Percentiles rank a stretch among this genome's conserved stretches.
phyloP scores from a whole-genome alignment of 495 filamentous ascomycete genomes.

The Chaetomium fimeti region DNA sequence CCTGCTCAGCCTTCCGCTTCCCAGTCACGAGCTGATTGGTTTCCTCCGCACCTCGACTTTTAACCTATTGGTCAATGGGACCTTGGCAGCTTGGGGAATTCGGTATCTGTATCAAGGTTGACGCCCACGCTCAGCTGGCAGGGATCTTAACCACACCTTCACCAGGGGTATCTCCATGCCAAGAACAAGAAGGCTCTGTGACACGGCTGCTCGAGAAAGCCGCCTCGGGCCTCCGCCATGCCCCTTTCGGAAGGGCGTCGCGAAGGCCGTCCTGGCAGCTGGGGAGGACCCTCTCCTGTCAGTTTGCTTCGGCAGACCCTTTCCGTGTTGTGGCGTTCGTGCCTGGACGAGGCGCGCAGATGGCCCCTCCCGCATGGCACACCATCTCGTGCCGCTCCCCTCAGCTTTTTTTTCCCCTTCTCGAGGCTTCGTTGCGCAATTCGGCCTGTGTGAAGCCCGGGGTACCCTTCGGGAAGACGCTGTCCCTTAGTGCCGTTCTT shows the following conservation, averaged over 20 bases:
- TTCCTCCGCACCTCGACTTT: too few relatives aligned
- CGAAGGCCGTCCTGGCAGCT: constrained; percentile 1
- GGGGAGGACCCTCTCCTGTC: not conserved
- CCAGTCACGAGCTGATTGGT: not conserved
- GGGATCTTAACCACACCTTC: constrained; percentile 13
- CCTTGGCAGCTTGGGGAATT: not conserved
- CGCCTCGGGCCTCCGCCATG: constrained; percentile 1
- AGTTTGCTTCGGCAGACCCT: not conserved
- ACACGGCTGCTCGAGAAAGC: not conserved
- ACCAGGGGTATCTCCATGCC: constrained; percentile 14
- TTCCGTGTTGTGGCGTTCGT: not conserved
- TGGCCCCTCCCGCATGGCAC: not conserved
- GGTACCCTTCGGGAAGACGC: constrained; percentile 5
- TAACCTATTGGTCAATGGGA: constrained; percentile 17
- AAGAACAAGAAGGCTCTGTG: not conserved
- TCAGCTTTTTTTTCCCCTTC: constrained; percentile 4
- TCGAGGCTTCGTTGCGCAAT: constrained; percentile 8
- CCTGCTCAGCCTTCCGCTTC: constrained; percentile 18
- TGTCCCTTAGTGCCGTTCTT: constrained; percentile 16
- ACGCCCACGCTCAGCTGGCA: constrained; percentile 24
- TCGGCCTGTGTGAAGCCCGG: not conserved
- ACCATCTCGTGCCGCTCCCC: not conserved
- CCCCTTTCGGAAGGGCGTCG: constrained; percentile 12
- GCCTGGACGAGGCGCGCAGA: constrained; percentile 4
- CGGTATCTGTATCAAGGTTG: constrained; percentile 2